Percentiles rank a stretch among this genome's conserved stretches.
Evolutionary conservation across 163 green algal species (phyloP).

Genomic region (Picocystis sp.): DNA sequence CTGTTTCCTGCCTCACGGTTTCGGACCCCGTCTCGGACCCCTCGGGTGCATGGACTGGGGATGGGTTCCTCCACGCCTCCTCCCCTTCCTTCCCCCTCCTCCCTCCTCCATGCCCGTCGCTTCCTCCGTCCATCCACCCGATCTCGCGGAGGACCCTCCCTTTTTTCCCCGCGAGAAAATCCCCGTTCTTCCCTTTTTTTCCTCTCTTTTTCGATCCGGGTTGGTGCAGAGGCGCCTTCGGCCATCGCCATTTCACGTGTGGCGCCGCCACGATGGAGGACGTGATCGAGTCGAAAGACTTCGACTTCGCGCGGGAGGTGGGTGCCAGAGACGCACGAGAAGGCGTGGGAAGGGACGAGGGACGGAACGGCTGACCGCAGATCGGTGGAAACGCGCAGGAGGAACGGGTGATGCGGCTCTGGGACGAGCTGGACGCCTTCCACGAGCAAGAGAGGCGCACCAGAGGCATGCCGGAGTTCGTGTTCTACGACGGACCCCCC

Average conservation of each 20-base stretch:
- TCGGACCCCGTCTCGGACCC: too few relatives aligned
- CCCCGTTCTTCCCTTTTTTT: neutral
- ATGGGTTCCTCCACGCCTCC: too few relatives aligned
- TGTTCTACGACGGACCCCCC: slow-evolving; percentile 81
- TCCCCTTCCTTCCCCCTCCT: too few relatives aligned
- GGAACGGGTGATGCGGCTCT: slow-evolving; percentile 31
- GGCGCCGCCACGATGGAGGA: slow-evolving; percentile 29
- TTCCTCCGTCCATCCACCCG: too few relatives aligned
- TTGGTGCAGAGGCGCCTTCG: slow-evolving; percentile 4
- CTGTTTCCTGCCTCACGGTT: too few relatives aligned
- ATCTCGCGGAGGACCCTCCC: too few relatives aligned
- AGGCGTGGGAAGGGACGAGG: too few relatives aligned
- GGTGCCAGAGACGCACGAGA: slow-evolving; percentile 15
- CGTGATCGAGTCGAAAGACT: slow-evolving; percentile 58
- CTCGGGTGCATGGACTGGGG: too few relatives aligned
- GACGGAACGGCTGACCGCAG: slow-evolving; percentile 18
- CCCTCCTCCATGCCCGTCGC: too few relatives aligned
- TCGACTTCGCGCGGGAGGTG: slow-evolving; percentile 72
- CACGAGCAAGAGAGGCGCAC: slow-evolving; percentile 64
- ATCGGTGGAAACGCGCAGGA: slow-evolving; percentile 7
- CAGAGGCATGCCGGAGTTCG: slow-evolving; percentile 76
- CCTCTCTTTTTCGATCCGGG: slow-evolving; percentile 7
- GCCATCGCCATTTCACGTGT: neutral
- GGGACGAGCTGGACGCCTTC: slow-evolving; percentile 75
- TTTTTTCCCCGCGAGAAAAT: too few relatives aligned